Conservation (phyloP, 2,329 filamentous ascomycete species). For the Paecilomyces niveus region DNA sequence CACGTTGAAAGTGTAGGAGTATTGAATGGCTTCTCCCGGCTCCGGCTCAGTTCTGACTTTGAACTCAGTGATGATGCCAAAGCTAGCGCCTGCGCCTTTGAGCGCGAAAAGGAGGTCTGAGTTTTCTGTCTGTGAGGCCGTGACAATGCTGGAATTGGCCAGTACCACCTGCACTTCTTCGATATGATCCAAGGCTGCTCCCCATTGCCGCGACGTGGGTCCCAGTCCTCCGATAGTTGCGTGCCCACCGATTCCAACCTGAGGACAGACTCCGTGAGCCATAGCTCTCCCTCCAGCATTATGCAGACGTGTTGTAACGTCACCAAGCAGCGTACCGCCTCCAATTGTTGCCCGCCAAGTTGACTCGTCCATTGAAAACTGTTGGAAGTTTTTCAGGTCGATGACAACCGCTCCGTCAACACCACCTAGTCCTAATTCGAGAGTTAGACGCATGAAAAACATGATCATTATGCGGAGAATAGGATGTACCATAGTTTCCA, state of each 20-base stretch:
- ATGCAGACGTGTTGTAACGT: constrained; percentile 24
- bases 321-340: constrained; percentile 24
- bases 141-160: constrained; percentile 29
- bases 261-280: constrained; percentile 31
- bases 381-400: constrained; percentile 8
- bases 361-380: constrained; percentile 22
- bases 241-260: constrained; percentile 35
- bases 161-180: constrained; percentile 43
- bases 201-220: constrained; percentile 42
- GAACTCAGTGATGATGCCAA: constrained; percentile 34
- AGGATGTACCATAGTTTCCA: constrained; percentile 40
- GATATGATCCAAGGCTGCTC: constrained; percentile 46
- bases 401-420: constrained; percentile 18
- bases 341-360: constrained; percentile 29
- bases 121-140: constrained; percentile 20
- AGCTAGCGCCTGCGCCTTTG: constrained; percentile 29
- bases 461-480: neutral
- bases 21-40: constrained; percentile 47
- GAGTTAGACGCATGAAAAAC: neutral
- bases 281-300: constrained; percentile 25
- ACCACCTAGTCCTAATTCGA: constrained; percentile 24
- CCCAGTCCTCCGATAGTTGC: constrained; percentile 34
- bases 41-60: constrained; percentile 29
- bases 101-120: constrained; percentile 29
- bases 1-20: constrained; percentile 49